Evolutionary conservation across 352 stramenopile species (phyloP), one percentile per base, ranked within the genome.

Genomic region (Phytophthora vignae): DNA sequence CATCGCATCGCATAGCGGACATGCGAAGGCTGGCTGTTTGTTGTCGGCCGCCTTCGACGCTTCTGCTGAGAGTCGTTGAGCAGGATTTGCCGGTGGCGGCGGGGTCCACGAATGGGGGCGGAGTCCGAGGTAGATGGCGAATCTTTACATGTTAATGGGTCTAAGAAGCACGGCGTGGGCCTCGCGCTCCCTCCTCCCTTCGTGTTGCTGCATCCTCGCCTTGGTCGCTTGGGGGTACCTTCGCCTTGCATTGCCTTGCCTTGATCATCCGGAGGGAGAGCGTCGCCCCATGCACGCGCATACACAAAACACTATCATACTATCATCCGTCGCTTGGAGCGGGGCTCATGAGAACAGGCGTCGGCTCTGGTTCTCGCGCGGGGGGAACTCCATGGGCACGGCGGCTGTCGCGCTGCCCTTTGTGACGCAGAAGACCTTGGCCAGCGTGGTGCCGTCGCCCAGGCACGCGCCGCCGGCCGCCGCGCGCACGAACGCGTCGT

Each of bases 351-450:
- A 75, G 64, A 83, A 83, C 11, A 83, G 49, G 1, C 73, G 72
- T 19, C 55, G 65, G 52, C 69, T 69, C 42, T 76, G 69, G 64
- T 75, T 80, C 59, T 83, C 72, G 25, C 61, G 61, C 2, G 72
- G 69, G n/a, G 76, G 76, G 50, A 83, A 83, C 46, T 78, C 74
- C 76, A 83, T 83, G 14, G 76, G 76, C 50, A 80, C 69, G 4
- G 76, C 76, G 3, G 65, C 58, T 0, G 65, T 65, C 22, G 22
- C 73, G 63, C 65, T 80, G 49, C 72, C 61, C 42, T 71, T 73
- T 3, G 76, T 78, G 52, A 83, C 22, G 50, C 69, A 83, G 42
- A 80, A 83, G 19, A 78, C 66, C 58, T 75, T 80, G 67, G 76
- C 76, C 48, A 83, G 55, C 50, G 76, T 71, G 19, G 50, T 27